Base-by-base conservation (phyloP, 1,284 basidiomycete species). In the Boletus calvinii region DNA sequence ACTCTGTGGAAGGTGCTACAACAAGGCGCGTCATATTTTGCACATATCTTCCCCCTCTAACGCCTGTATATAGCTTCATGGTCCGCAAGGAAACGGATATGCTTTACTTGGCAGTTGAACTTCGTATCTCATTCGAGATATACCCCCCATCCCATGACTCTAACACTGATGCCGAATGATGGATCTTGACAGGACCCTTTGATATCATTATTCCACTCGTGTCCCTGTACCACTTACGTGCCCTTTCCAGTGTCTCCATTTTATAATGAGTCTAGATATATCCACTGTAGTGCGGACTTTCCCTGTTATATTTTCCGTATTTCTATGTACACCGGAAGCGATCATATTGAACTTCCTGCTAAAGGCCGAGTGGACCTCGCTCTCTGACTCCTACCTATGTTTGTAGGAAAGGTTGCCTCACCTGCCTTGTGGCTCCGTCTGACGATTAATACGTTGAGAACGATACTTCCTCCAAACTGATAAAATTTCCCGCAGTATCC, bases 31-130 rank as follows among this genome's bases (percentile, higher is more conserved):
- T 60, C 39, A 1, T 53, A 13, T n/a, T n/a, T 40, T 46, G 4
- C 8, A 37, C 24, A 12, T 24, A 30, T n/a, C 41, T 48, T 45
- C 38, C 31, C 30, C 48, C 7, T 49, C 44, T 50, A n/a, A 57
- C 48, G 4, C 37, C 13, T 15, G 20, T 30, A 38, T 46, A n/a
- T 56, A 87, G 82, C 68, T 81, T 54, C 79, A 88, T 62, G 87
- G 87, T 5, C 87, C 87, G 0, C 80, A 80, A 62, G 87, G 87
- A 18, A 76, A 73, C 53, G 88, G 87, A 31, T 90, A 90, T 63
- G 87, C 86, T 15, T 67, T 90, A 35, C 72, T 88, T 3, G 87
- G 78, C 37, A 74, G 71, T 46, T 78, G 37, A 62, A 43, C 32
- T 9, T 35, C 38, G 17, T 31, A 30, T 39, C 17, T 22, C 32